Conservation (phyloP, 352 stramenopile species). For the Chrysophaeum taylorii region DNA sequence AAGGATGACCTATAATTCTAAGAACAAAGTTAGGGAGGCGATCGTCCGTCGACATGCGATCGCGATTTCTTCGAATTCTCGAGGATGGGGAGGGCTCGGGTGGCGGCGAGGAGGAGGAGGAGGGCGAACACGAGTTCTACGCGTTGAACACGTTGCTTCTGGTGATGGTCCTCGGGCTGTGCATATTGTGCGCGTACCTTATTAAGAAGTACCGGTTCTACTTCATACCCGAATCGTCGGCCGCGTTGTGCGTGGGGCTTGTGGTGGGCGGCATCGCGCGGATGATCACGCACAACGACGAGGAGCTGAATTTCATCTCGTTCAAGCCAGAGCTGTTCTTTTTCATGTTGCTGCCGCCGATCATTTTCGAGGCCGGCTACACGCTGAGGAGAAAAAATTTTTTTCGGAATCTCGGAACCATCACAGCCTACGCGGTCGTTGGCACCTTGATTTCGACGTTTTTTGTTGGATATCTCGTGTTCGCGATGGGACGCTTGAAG, state of each 20-base stretch:
- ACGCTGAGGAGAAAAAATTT: constrained; percentile 62
- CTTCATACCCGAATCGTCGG: constrained; percentile 62
- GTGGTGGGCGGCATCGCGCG: constrained; percentile 49
- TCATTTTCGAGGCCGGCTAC: constrained; percentile 79
- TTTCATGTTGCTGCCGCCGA: constrained; percentile 87
- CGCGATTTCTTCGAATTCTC: no score
- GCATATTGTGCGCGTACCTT: constrained; percentile 74
- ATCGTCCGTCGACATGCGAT: no score
- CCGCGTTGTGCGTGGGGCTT: constrained; percentile 10
- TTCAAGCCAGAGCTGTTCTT: constrained; percentile 75
- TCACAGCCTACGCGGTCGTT: constrained; percentile 82
- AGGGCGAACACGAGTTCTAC: constrained; percentile 4
- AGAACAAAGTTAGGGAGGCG: no score
- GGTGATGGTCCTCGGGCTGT: constrained; percentile 67
- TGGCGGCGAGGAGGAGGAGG: constrained; percentile 1
- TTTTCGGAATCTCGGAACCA: constrained; percentile 91
- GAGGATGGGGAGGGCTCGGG: no score
- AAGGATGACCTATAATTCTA: no score
- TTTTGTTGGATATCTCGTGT: constrained; percentile 83
- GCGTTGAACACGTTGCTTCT: constrained; percentile 21
- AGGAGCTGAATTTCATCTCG: constrained; percentile 73
- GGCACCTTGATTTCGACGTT: constrained; percentile 91
- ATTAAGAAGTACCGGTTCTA: constrained; percentile 77
- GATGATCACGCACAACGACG: constrained; percentile 54
- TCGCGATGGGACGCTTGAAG: constrained; percentile 60